phyloP scores from a whole-genome alignment of 768 basidiomycete species.

The Lactarius psammicola region DNA sequence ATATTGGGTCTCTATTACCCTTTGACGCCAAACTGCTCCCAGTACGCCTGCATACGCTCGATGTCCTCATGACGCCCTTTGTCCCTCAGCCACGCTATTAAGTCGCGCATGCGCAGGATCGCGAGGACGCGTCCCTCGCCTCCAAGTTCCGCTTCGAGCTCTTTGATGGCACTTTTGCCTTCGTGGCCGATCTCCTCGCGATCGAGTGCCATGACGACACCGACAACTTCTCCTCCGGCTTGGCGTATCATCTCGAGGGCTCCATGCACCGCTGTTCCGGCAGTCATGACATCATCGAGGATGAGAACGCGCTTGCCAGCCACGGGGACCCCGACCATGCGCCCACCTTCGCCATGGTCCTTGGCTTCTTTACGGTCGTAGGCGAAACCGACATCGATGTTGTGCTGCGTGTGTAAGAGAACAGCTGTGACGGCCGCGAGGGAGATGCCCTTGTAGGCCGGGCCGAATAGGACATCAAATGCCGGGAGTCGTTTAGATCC shows the following conservation, averaged over 20 bases:
- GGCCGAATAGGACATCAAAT: conserved; percentile 90
- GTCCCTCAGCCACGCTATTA: conserved; percentile 80
- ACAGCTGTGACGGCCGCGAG: conserved; percentile 85
- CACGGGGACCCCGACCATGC: conserved; percentile 84
- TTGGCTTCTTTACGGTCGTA: conserved; percentile 97
- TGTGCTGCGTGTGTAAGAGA: conserved; percentile 64
- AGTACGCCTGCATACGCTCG: conserved; percentile 72
- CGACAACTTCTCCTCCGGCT: conserved; percentile 79
- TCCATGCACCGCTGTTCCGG: conserved; percentile 82
- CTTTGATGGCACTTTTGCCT: conserved; percentile 72
- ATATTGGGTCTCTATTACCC: conserved; percentile 28
- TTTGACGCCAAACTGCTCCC: conserved; percentile 68
- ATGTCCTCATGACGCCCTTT: conserved; percentile 64
- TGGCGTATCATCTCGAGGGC: conserved; percentile 71
- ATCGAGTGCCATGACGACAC: conserved; percentile 85
- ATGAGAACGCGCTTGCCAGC: conserved; percentile 80
- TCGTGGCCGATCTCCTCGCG: conserved; percentile 81
- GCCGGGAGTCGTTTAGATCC: conserved; percentile 34
- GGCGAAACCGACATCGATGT: conserved; percentile 71
- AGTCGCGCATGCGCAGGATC: conserved; percentile 81
- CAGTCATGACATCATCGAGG: conserved; percentile 95
- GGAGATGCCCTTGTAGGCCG: conserved; percentile 96
- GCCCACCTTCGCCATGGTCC: conserved; percentile 94
- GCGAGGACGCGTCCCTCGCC: conserved; percentile 71
- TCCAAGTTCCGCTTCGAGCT: conserved; percentile 70